Base-by-base conservation (phyloP, 495 filamentous ascomycete genomes). In the Lasiosphaeria hispida region DNA sequence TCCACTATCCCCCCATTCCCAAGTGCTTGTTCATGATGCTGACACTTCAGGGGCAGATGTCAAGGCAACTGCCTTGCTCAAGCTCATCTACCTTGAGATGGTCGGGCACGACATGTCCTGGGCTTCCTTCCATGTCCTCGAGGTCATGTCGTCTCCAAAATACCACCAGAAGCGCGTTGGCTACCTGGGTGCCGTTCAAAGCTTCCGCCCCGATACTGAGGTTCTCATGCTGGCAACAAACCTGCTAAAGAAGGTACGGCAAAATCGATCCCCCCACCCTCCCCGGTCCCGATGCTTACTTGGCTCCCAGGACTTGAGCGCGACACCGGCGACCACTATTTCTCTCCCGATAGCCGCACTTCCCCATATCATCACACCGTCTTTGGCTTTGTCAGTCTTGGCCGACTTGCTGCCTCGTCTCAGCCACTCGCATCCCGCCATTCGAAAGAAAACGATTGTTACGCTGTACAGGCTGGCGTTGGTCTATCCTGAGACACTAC, bases 41-140 rank as follows among this genome's bases (percentile, higher is more conserved):
- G 59, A 75, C 61, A 35, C 7, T 36, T 44, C 13, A 48, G 6
- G 35, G 37, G 38, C 53, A 92, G 93, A 98, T 73, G 82, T 96
- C 70, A 98, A 98, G 78, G 91, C 94, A 10, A 97, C 92, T 9
- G 95, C 94, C 39, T 79, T 97, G 35, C 75, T 98, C 64, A 98
- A 98, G 75, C 79, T 98, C 55, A 86, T 96, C 38, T 98, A 98
- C 69, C 82, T 98, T 58, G 94, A 98, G 71, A 98, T 98, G 94
- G 91, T 96, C 68, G 94, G 94, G 10, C 89, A 98, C 67, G 94
- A 98, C 74, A 98, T 98, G 94, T 97, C 94, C 0, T 98, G 94
- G 94, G 94, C 95, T 15, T 91, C 91, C 8, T 98, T 98, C 71
- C 89, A 97, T 70, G 94, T 97, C 10, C 86, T 98, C 35, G 94